A percentile compares a stretch with the other conserved stretches of the same genome.
Conservation (phyloP, 805 yeast genomes). For the Cyberlindnera nakhonratchasimensis region DNA sequence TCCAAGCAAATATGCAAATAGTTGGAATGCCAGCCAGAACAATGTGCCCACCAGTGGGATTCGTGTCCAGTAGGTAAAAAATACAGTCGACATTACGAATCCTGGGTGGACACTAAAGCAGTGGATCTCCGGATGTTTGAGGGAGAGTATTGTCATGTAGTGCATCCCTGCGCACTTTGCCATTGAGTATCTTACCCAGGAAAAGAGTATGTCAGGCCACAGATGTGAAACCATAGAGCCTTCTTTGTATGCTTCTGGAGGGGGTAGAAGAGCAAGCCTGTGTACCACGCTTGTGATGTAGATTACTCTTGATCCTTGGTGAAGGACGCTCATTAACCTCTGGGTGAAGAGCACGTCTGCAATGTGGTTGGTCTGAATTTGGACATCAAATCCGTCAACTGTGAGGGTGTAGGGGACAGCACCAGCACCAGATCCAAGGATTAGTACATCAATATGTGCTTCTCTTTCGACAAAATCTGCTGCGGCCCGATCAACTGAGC, state of each 20-base stretch:
- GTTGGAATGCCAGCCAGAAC: constrained; percentile 68
- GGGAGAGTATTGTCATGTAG: constrained; percentile 58
- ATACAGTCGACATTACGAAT: constrained; percentile 75
- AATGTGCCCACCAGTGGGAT: constrained; percentile 73
- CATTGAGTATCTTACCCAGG: constrained; percentile 74
- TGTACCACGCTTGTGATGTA: constrained; percentile 64
- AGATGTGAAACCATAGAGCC: constrained; percentile 38
- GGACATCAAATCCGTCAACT: constrained; percentile 70
- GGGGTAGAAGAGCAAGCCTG: constrained; percentile 40
- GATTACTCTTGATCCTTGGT: constrained; percentile 34
- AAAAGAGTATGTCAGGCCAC: constrained; percentile 64
- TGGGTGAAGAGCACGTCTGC: constrained; percentile 72
- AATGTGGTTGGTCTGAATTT: constrained; percentile 73
- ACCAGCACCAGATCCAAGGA: constrained; percentile 80
- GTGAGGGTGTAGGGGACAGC: constrained; percentile 68
- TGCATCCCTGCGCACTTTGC: constrained; percentile 81
- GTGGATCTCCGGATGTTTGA: constrained; percentile 61
- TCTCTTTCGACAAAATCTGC: constrained; percentile 44
- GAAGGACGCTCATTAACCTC: constrained; percentile 45
- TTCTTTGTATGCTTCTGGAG: constrained; percentile 4
- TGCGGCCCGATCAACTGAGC: constrained; percentile 48
- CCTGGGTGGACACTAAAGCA: constrained; percentile 80
- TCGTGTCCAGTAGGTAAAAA: constrained; percentile 73
- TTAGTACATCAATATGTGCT: constrained; percentile 50
- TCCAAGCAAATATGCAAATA: constrained; percentile 67